Percentiles rank a stretch among this genome's conserved stretches.
Evolutionary conservation across 2,329 filamentous ascomycete genomes (phyloP).

Genomic region (Magnaporthiopsis incrustans): DNA sequence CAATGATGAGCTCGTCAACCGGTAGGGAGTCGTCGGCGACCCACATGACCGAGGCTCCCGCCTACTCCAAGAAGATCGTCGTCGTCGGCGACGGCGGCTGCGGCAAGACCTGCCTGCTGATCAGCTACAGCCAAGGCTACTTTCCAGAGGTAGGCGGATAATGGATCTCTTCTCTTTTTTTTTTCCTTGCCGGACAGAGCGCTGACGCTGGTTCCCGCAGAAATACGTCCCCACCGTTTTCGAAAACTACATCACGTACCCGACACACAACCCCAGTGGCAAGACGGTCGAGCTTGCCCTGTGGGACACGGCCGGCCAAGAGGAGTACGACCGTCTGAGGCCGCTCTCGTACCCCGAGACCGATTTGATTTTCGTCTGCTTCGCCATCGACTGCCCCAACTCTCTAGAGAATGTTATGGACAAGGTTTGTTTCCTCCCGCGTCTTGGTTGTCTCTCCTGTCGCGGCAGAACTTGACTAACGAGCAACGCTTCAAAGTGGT

Average conservation of each 20-base stretch:
- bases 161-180: neutral
- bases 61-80: constrained; percentile 98
- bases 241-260: constrained; percentile 99
- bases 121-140: constrained; percentile 97
- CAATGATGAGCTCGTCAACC: constrained; percentile 66
- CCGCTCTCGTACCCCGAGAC: constrained; percentile 97
- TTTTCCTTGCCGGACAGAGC: neutral
- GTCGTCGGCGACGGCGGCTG: constrained; percentile 97
- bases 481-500: constrained; percentile 61
- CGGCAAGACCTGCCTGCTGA: constrained; percentile 96
- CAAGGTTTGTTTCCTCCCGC: constrained; percentile 57
- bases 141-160: constrained; percentile 75
- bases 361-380: constrained; percentile 96
- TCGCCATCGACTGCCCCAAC: constrained; percentile 97
- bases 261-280: constrained; percentile 75
- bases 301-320: constrained; percentile 97
- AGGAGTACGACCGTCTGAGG: constrained; percentile 94
- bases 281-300: constrained; percentile 95
- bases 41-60: constrained; percentile 73
- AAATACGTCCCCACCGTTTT: constrained; percentile 99
- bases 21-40: constrained; percentile 73
- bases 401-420: constrained; percentile 98
- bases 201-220: constrained; percentile 36
- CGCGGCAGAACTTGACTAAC: neutral
- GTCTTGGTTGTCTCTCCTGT: constrained; percentile 3